A percentile compares a stretch with the other conserved stretches of the same genome.
phyloP scores from a whole-genome alignment of 2,329 filamentous ascomycete genomes.

The Cryoendolithus antarcticus region DNA sequence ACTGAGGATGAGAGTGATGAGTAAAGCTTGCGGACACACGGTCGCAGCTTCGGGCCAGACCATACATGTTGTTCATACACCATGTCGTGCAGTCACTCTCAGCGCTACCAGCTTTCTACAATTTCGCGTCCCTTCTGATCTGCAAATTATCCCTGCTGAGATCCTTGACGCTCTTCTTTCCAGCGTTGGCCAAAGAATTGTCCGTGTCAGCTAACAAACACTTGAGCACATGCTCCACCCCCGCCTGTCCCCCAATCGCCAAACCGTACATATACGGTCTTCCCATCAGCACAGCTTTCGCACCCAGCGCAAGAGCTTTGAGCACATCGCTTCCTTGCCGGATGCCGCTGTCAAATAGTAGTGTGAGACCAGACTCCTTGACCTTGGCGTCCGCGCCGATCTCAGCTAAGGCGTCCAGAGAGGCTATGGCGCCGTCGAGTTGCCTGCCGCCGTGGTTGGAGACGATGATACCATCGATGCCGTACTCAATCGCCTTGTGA shows the following conservation, averaged over 20 bases:
- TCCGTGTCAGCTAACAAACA: conserved; percentile 8
- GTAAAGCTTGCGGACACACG: no score
- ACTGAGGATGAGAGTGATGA: no score
- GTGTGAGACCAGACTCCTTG: conserved; percentile 20
- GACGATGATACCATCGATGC: conserved; percentile 55
- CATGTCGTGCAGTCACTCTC: no score
- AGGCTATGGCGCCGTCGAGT: conserved; percentile 48
- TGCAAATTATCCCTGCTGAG: not conserved
- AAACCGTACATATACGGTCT: conserved; percentile 49
- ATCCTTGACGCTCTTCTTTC: not conserved
- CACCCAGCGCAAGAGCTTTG: conserved; percentile 43
- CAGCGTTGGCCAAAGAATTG: not conserved
- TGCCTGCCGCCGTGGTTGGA: conserved; percentile 60
- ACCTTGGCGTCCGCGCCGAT: conserved; percentile 49
- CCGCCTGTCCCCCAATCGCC: conserved; percentile 43
- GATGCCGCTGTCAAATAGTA: conserved; percentile 42
- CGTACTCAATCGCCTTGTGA: conserved; percentile 44
- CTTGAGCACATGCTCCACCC: conserved; percentile 32
- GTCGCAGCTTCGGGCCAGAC: no score
- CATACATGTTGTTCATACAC: no score
- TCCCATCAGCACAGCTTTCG: conserved; percentile 45
- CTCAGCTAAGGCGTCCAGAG: conserved; percentile 47
- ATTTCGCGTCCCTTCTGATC: not conserved
- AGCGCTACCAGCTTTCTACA: not conserved
- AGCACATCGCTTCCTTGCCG: conserved; percentile 39